Percentiles rank a stretch among this genome's conserved stretches.
Evolutionary conservation across 1,284 basidiomycete species (phyloP).

Genomic region (Baeospora myosura): DNA sequence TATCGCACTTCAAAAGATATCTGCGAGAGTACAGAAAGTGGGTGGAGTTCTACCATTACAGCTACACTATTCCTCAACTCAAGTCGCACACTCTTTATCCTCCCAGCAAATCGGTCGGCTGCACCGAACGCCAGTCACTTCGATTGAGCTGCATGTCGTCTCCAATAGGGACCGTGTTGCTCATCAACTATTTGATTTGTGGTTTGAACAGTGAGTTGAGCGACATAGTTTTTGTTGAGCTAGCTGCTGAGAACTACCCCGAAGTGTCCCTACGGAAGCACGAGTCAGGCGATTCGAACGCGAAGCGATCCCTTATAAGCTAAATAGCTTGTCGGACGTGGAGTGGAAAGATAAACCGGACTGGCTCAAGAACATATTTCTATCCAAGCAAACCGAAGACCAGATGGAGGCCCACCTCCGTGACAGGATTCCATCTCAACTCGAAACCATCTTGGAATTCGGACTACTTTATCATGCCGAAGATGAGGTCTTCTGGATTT

Average conservation of each 20-base stretch:
- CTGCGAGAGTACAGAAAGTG: constrained; percentile 42
- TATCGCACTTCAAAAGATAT: constrained; percentile 57
- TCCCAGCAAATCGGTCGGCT: constrained; percentile 54
- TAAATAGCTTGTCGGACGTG: constrained; percentile 18
- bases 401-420: constrained; percentile 16
- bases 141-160: constrained; percentile 58
- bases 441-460: constrained; percentile 34
- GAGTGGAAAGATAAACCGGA: background rate
- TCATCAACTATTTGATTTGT: constrained; percentile 57
- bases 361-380: constrained; percentile 19
- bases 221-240: background rate
- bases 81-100: no score
- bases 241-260: background rate
- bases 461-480: constrained; percentile 42
- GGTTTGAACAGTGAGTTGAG: constrained; percentile 53
- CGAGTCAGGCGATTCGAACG: constrained; percentile 42
- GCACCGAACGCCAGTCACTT: constrained; percentile 39
- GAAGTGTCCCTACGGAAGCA: constrained; percentile 51
- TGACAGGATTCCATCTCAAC: constrained; percentile 16
- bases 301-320: constrained; percentile 33
- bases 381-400: constrained; percentile 22
- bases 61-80: no score
- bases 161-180: constrained; percentile 59
- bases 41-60: constrained; percentile 5
- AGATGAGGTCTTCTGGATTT: constrained; percentile 45